Percentiles rank a stretch among this genome's conserved stretches.
Evolutionary conservation across 2,329 filamentous ascomycete species (phyloP).

Genomic region (Aspergillus thermomutatus): DNA sequence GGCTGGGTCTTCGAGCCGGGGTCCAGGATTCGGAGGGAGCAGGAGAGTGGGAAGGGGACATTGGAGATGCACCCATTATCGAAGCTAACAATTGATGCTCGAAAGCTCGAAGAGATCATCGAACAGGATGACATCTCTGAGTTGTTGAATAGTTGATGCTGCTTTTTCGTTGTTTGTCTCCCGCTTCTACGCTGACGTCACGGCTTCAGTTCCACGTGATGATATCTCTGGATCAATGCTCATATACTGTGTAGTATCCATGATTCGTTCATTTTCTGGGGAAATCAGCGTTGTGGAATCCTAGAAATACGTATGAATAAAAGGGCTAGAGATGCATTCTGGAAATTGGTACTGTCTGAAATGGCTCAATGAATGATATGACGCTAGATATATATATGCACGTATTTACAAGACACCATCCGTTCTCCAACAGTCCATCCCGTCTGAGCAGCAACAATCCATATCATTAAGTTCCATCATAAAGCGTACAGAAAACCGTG

Average conservation of each 20-base stretch:
- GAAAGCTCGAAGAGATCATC: not conserved
- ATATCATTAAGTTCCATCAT: not conserved
- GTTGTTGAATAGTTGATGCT: not conserved
- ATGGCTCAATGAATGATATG: not conserved
- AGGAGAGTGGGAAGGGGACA: conserved; percentile 1
- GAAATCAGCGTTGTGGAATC: no score
- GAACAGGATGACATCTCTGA: not conserved
- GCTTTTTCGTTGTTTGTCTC: not conserved
- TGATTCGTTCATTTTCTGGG: not conserved
- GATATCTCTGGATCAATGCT: not conserved
- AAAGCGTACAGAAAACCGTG: not conserved
- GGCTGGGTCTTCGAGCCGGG: conserved; percentile 26
- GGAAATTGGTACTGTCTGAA: not conserved
- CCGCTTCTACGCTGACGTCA: not conserved
- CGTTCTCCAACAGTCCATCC: not conserved
- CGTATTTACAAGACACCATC: not conserved
- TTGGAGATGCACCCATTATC: not conserved
- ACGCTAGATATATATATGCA: not conserved
- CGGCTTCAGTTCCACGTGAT: not conserved
- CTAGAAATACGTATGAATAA: not conserved
- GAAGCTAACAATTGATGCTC: not conserved
- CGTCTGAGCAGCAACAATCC: not conserved
- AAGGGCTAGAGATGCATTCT: not conserved
- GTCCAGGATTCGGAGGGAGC: conserved; percentile 10
- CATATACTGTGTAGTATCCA: not conserved